phyloP scores from a whole-genome alignment of 148 eudicot genomes.

The Talinum fruticosum region DNA sequence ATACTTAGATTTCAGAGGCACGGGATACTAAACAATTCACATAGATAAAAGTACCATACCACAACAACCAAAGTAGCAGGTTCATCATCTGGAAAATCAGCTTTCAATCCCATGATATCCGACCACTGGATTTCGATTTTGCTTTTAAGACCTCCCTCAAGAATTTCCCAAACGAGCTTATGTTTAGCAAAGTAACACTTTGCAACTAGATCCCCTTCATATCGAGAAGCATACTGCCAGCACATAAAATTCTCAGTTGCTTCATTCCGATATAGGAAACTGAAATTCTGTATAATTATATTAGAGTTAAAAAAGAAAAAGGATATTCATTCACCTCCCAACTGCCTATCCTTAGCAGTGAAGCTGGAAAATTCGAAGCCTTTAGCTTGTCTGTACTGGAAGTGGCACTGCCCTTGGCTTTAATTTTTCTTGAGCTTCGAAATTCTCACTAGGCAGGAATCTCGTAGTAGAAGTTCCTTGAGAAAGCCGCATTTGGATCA shows the following conservation, averaged over 20 bases:
- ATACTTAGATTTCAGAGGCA: not conserved
- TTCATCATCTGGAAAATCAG: slow-evolving; percentile 60
- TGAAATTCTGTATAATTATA: not conserved
- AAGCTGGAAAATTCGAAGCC: slow-evolving; percentile 82
- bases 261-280: not conserved
- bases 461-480: slow-evolving; percentile 38
- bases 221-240: slow-evolving; percentile 70
- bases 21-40: not conserved
- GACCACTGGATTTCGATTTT: slow-evolving; percentile 96
- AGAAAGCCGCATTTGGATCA: slow-evolving; percentile 63
- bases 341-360: slow-evolving; percentile 57
- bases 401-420: slow-evolving; percentile 30
- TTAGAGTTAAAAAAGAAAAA: not conserved
- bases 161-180: slow-evolving; percentile 96
- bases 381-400: slow-evolving; percentile 59
- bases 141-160: slow-evolving; percentile 84
- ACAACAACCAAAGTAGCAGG: slow-evolving; percentile 68
- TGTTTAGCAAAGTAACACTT: slow-evolving; percentile 97
- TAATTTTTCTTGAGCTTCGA: slow-evolving; percentile 31
- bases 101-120: slow-evolving; percentile 77
- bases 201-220: slow-evolving; percentile 89
- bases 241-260: slow-evolving; percentile 15
- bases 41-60: slow-evolving; percentile 37
- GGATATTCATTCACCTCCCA: slow-evolving; percentile 68
- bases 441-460: slow-evolving; percentile 19